Conservation (phyloP, 371 early-diverging fungal genomes). For the Caulochytrium protostelioides region DNA sequence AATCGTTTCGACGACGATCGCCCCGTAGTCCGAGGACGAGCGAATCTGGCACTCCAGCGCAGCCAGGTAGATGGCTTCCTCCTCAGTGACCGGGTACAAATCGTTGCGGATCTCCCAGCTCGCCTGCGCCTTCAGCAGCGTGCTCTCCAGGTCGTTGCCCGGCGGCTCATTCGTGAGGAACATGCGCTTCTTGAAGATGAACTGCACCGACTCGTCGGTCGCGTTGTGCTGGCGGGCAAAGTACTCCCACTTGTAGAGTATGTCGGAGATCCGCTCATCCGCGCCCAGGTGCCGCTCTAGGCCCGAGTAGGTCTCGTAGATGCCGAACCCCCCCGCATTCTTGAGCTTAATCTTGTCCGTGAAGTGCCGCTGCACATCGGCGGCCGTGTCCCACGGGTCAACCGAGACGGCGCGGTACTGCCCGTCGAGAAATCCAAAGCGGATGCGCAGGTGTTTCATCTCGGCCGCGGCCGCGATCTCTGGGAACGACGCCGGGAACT, state of each 20-base stretch:
- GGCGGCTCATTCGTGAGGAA: constrained; percentile 7
- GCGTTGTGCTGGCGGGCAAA: constrained; percentile 1
- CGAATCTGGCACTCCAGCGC: too few species aligned
- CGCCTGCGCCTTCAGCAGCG: constrained; percentile 14
- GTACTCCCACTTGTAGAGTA: constrained; percentile 16
- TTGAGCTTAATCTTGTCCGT: constrained; percentile 14
- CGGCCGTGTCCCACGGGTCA: constrained; percentile 12
- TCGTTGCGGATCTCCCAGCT: constrained; percentile 6
- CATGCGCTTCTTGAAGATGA: constrained; percentile 15
- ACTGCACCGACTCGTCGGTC: constrained; percentile 9
- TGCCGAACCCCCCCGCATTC: constrained; percentile 13
- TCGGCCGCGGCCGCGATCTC: not conserved
- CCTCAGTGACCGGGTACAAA: constrained; percentile 10
- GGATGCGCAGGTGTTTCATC: constrained; percentile 13
- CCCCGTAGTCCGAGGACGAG: constrained; percentile 10
- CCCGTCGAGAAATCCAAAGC: constrained; percentile 16
- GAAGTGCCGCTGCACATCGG: constrained; percentile 8
- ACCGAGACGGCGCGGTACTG: constrained; percentile 13
- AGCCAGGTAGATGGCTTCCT: constrained; percentile 9
- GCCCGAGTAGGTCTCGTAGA: constrained; percentile 13
- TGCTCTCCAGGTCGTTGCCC: constrained; percentile 9
- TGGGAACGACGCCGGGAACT: too few species aligned
- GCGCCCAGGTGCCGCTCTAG: constrained; percentile 11
- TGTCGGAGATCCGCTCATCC: constrained; percentile 17
- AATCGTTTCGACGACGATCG: constrained; percentile 4